Evolutionary conservation across 78 protist species (phyloP), one percentile per base, ranked within the genome.

Genomic region (Polysphondylium violaceum): DNA sequence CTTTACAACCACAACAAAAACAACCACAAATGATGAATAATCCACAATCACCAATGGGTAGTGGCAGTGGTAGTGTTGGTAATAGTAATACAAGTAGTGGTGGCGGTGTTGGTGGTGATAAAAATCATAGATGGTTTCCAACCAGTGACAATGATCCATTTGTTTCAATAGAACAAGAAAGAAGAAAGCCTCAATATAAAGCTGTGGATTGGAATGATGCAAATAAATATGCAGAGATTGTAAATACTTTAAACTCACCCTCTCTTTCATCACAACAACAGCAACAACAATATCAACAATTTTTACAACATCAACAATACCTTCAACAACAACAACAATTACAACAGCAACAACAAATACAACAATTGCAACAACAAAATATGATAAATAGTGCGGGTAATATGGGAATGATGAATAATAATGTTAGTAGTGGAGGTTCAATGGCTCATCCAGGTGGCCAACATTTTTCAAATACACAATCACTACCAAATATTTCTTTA

Each of bases 81-180:
- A 38, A 19, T 65, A 50, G 74, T 2, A 35, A 60, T 60, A 56
- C 8, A 4, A 47, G 21, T 17, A 67, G 41, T 44, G n/a, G 69
- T 38, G 69, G 75, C 25, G 65, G 51, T 17, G 14, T n/a, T 11
- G 59, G 73, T 38, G 61, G 74, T 11, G 72, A 61, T 40, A 61
- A 41, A 1, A 79, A 79, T 50, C 53, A 83, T 31, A 51, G 91
- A 59, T 83, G 91, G 91, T 83, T 83, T 21, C 91, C 91, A n/a
- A 83, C 91, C 7, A 69, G 40, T 23, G 91, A 83, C 36, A 83
- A 83, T 51, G 91, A 83, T 33, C 91, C 91, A 40, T 83, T 83
- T 38, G 47, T 59, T 7, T 63, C 74, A 6, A 60, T 76, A 16
- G 88, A 78, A 40, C 81, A 83, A 50, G 91, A 83, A 29, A 83